These are phyloP conservation scores for Chloropicon primus DNA, from an alignment of 139 green algal genomes.

Conservation along the genomic window DNA sequence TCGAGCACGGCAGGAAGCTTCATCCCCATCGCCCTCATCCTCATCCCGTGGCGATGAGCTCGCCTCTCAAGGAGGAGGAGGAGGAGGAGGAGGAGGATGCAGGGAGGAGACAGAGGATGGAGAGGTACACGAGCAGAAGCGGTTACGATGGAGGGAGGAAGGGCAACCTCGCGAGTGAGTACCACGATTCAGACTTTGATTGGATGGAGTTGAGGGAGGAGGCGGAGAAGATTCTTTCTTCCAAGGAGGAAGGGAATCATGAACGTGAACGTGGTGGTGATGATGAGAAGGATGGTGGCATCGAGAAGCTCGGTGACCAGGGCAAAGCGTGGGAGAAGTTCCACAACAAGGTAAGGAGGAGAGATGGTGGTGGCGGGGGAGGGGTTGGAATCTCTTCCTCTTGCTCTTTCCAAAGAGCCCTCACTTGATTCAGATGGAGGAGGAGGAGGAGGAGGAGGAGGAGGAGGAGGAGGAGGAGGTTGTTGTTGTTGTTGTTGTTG, in stretches of 20 bases:
- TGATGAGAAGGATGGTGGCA: not conserved
- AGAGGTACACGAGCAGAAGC: not conserved
- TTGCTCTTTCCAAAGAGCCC: too few species aligned
- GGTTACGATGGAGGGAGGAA: not conserved
- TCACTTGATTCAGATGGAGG: too few species aligned
- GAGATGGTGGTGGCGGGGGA: too few species aligned
- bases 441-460: too few species aligned
- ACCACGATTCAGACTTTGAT: constrained; percentile 45
- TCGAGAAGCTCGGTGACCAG: not conserved
- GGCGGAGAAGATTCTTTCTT: constrained; percentile 20
- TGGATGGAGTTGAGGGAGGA: constrained; percentile 23
- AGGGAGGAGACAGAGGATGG: not conserved
- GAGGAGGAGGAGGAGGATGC: not conserved
- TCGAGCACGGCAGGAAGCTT: too few species aligned
- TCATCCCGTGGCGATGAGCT: not conserved
- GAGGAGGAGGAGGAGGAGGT: too few species aligned
- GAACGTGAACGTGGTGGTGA: not conserved
- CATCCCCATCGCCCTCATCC: too few species aligned
- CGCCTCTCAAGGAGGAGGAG: not conserved
- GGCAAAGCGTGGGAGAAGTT: constrained; percentile 45
- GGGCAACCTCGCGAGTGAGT: constrained; percentile 24
- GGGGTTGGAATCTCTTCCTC: too few species aligned
- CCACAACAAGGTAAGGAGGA: constrained; percentile 31
- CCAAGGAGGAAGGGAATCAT: constrained; percentile 11
- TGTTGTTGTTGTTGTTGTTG: too few species aligned